Evolutionary conservation across 768 basidiomycete genomes (phyloP), one percentile per base, ranked within the genome.

Genomic region (Cystobasidium ongulense): DNA sequence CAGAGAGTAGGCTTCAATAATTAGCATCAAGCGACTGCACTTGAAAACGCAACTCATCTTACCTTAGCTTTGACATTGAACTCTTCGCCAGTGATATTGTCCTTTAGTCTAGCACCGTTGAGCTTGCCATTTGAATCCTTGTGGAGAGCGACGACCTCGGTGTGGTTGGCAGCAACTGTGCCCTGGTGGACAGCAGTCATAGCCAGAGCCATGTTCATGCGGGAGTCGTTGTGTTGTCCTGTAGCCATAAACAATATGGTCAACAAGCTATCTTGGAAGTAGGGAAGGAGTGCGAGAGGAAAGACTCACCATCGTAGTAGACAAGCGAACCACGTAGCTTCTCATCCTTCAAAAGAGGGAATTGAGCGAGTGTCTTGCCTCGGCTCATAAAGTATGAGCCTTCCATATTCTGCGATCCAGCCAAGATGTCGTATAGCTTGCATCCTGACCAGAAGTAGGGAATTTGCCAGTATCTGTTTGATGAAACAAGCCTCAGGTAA

Each of bases 191-290:
- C 91, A 3, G 95, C 96, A 21, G 89, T 96, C 87, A 97, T 88
- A 78, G 95, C 86, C 36, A 99, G 84, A 0, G 95, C 92, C 67
- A 95, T 86, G 83, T 99, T 99, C 96, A 98, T 99, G 17, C 95
- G 87, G 0, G 95, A 89, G 78, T 99, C 96, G 78, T 99, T 99
- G 82, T 99, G 95, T 82, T 97, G 95, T 68, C 93, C 91, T 93
- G 35, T 29, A 23, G 31, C 59, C 35, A 59, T 53, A 25, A n/a
- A 43, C n/a, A 13, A 46, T 2, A 18, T 13, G 13, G 43, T 39
- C 61, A 33, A 27, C 7, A 52, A n/a, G n/a, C n/a, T n/a, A n/a
- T n/a, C n/a, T n/a, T 50, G 10, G 3, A 50, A 41, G 39, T 7
- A 41, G 39, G 39, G 18, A 7, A 41, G 8, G 39, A 41, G 39